These are phyloP conservation scores for Apiotrichum sp. DNA, from an alignment of 1,284 basidiomycete species.

Conservation along the genomic window DNA sequence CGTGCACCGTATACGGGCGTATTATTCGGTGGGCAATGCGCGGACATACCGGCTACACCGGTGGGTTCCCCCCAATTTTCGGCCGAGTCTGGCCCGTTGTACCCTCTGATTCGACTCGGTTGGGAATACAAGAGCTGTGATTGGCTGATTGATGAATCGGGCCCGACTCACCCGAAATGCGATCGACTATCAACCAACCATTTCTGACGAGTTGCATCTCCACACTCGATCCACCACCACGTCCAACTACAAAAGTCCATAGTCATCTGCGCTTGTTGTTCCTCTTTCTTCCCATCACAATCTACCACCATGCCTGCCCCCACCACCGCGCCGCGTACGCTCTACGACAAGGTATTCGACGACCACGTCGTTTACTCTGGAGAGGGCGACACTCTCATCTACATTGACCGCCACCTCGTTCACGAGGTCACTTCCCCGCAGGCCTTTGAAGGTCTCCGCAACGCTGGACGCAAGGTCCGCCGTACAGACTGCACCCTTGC, in stretches of 20 bases:
- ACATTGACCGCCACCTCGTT: constrained; percentile 92
- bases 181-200: no score
- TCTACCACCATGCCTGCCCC: constrained; percentile 45
- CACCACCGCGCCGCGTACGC: constrained; percentile 60
- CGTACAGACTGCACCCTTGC: constrained; percentile 90
- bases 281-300: neutral
- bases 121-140: neutral
- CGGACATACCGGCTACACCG: no score
- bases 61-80: neutral
- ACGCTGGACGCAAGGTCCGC: constrained; percentile 73
- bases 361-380: constrained; percentile 81
- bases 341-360: constrained; percentile 96
- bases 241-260: neutral
- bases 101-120: neutral
- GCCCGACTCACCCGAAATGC: neutral
- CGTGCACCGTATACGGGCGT: no score
- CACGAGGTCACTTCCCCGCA: constrained; percentile 98
- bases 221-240: no score
- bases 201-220: no score
- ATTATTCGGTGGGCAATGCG: no score
- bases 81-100: neutral
- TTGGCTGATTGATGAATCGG: neutral
- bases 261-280: no score
- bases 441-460: constrained; percentile 89
- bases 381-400: constrained; percentile 79